These are phyloP conservation scores for Calonectria pteridis DNA, from an alignment of 2,329 filamentous ascomycete species.

Conservation along the genomic window DNA sequence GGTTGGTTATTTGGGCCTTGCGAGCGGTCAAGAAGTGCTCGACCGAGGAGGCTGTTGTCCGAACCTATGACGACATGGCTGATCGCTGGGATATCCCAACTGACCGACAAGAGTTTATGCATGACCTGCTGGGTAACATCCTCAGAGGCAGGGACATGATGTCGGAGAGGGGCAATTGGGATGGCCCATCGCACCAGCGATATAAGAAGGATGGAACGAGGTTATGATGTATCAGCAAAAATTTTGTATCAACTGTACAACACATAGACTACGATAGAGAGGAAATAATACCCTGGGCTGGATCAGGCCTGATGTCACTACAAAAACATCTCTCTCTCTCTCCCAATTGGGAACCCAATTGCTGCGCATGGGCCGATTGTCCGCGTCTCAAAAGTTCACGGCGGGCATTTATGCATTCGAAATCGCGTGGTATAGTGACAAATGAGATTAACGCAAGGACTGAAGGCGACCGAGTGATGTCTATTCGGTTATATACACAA, in stretches of 20 bases:
- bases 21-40: conserved; percentile 74
- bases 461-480: conserved; percentile 45
- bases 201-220: conserved; percentile 45
- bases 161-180: conserved; percentile 41
- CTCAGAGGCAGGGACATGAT: conserved; percentile 51
- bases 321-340: neutral
- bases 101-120: conserved; percentile 60
- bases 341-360: neutral
- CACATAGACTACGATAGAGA: conserved; percentile 14
- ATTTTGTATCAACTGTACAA: conserved; percentile 43
- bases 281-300: conserved; percentile 37
- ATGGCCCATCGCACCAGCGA: conserved; percentile 38
- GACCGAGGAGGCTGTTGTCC: conserved; percentile 62
- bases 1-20: conserved; percentile 72
- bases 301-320: conserved; percentile 8
- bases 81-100: conserved; percentile 60
- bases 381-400: neutral
- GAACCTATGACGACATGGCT: conserved; percentile 65
- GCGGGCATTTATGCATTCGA: neutral
- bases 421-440: conserved; percentile 28
- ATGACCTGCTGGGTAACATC: conserved; percentile 59
- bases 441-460: conserved; percentile 45
- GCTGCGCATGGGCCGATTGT: neutral
- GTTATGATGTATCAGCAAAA: conserved; percentile 40
- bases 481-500: conserved; percentile 52